Evolutionary conservation across 148 eudicot genomes (phyloP).

Genomic region (Rhododendron ferrugineum): DNA sequence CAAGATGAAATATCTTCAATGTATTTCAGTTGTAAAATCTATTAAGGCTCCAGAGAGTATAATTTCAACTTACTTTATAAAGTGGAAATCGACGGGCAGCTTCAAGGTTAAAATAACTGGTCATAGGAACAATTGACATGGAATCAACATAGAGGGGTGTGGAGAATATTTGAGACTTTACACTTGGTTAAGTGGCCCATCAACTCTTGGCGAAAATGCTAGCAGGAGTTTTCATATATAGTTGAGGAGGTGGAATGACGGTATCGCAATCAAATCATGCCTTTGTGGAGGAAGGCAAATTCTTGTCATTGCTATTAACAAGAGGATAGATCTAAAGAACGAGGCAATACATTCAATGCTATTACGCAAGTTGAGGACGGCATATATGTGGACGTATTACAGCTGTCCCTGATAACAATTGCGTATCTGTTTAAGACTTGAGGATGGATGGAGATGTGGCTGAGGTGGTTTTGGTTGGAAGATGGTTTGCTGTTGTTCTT

Average conservation of each 20-base stretch:
- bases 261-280: not conserved
- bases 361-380: not conserved
- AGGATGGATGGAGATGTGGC: not conserved
- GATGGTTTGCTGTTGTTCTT: not conserved
- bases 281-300: not conserved
- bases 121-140: not conserved
- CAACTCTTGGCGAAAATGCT: not conserved
- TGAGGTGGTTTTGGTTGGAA: not conserved
- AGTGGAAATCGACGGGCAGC: not conserved
- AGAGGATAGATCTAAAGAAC: not conserved
- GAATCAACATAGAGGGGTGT: not conserved
- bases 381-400: not conserved
- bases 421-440: not conserved
- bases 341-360: not conserved
- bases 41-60: not conserved
- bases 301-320: not conserved
- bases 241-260: not conserved
- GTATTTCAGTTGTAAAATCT: not conserved
- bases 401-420: not conserved
- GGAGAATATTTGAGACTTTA: not conserved
- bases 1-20: not conserved
- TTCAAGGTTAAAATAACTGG: not conserved
- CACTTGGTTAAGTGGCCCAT: not conserved
- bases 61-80: not conserved
- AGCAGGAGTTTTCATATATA: not conserved